Conservation (phyloP, 352 stramenopile species). For the Phytophthora uliginosa region DNA sequence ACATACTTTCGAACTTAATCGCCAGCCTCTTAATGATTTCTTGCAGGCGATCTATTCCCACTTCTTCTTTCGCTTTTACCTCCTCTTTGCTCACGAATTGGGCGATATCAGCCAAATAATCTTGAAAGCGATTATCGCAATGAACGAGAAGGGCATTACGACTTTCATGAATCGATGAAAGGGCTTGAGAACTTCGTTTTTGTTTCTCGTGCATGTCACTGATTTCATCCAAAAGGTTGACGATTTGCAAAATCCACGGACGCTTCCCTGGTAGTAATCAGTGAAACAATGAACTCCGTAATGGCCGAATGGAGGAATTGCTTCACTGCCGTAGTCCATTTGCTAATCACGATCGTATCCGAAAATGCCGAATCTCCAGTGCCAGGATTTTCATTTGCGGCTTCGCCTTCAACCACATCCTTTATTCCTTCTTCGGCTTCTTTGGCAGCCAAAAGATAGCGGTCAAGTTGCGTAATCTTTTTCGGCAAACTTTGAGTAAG, state of each 20-base stretch:
- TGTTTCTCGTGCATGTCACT: not conserved
- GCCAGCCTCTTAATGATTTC: not conserved
- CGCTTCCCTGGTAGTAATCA: not conserved
- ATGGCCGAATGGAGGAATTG: not conserved
- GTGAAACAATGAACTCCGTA: not conserved
- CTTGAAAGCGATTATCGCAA: not conserved
- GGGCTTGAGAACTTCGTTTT: not conserved
- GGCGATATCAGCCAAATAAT: not conserved
- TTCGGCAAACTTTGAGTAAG: not conserved
- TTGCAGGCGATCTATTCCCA: not conserved
- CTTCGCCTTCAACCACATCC: not conserved
- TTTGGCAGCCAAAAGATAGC: not conserved
- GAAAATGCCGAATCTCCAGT: not conserved
- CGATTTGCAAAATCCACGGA: not conserved
- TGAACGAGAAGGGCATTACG: not conserved
- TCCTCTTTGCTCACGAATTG: not conserved
- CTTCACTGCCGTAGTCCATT: not conserved
- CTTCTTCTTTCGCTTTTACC: not conserved
- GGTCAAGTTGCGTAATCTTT: not conserved
- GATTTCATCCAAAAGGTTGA: not conserved
- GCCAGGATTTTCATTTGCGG: not conserved
- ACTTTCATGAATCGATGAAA: not conserved
- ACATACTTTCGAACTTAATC: not conserved
- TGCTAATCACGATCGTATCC: not conserved
- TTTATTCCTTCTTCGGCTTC: not conserved